These are phyloP conservation scores for Inga oerstediana DNA, from an alignment of 306 rosid genomes.

Conservation along the genomic window DNA sequence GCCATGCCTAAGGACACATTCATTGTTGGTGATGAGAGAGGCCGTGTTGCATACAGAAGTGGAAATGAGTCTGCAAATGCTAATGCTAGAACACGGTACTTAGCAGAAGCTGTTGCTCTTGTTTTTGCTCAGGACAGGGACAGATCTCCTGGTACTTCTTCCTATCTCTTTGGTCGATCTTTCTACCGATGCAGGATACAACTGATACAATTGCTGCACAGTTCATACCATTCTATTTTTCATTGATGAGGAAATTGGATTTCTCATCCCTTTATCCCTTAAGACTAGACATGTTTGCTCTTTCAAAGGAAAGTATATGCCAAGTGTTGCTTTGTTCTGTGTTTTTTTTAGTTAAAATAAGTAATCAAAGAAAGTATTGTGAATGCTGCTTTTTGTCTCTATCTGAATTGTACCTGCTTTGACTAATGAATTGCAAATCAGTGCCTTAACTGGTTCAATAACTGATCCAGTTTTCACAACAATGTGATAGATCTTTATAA, in stretches of 20 bases:
- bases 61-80: constrained; percentile 41
- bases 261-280: background rate
- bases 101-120: constrained; percentile 70
- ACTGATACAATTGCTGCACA: constrained; percentile 19
- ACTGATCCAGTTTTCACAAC: background rate
- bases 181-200: background rate
- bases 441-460: background rate
- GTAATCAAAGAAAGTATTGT: background rate
- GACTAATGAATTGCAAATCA: background rate
- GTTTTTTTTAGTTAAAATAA: background rate
- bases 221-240: constrained; percentile 16
- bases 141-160: constrained; percentile 55
- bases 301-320: background rate
- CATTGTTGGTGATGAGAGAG: constrained; percentile 77
- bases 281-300: constrained; percentile 8
- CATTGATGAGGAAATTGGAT: background rate
- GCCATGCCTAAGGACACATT: constrained; percentile 74
- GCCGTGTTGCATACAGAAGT: constrained; percentile 50
- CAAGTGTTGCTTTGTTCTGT: background rate
- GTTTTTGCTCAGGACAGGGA: constrained; percentile 67
- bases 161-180: constrained; percentile 29
- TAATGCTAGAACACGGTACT: constrained; percentile 35
- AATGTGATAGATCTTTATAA: background rate
- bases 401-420: background rate
- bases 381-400: background rate